Evolutionary conservation across 495 filamentous ascomycete species (phyloP).

Genomic region (Penicillium chermesinum): DNA sequence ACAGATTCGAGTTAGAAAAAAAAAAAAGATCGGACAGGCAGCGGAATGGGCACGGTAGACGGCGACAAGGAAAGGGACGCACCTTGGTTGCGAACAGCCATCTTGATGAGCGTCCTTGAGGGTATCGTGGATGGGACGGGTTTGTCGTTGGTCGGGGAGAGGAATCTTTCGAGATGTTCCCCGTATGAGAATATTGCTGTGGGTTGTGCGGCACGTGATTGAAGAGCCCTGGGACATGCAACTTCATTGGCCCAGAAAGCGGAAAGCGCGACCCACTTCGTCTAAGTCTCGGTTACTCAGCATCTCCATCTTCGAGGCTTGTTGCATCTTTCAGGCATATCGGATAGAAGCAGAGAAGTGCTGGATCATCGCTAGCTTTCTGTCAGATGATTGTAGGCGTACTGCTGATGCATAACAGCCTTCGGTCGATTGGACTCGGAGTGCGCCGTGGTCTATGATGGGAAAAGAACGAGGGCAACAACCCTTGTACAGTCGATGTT

Average conservation of each 20-base stretch:
- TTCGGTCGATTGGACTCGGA: too few relatives aligned
- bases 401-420: too few relatives aligned
- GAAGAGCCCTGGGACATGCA: neutral
- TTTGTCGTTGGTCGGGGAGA: conserved; percentile 35
- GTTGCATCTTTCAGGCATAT: neutral
- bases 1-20: conserved; percentile 17
- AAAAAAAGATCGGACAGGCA: conserved; percentile 14
- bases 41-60: conserved; percentile 23
- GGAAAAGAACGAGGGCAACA: too few relatives aligned
- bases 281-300: neutral
- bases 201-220: conserved; percentile 43
- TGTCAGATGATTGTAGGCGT: too few relatives aligned
- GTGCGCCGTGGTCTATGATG: too few relatives aligned
- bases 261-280: neutral
- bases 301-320: too few relatives aligned
- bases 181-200: conserved; percentile 20
- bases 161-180: conserved; percentile 19
- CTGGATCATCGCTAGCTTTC: too few relatives aligned
- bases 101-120: conserved; percentile 32
- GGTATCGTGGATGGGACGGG: conserved; percentile 31
- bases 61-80: conserved; percentile 16
- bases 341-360: neutral
- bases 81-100: conserved; percentile 40
- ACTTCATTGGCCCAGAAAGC: neutral
- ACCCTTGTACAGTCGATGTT: too few relatives aligned